A percentile compares a stretch with the other conserved stretches of the same genome.
These are phyloP conservation scores for Harrya chromipes DNA, from an alignment of 768 basidiomycete genomes.

Conservation along the genomic window DNA sequence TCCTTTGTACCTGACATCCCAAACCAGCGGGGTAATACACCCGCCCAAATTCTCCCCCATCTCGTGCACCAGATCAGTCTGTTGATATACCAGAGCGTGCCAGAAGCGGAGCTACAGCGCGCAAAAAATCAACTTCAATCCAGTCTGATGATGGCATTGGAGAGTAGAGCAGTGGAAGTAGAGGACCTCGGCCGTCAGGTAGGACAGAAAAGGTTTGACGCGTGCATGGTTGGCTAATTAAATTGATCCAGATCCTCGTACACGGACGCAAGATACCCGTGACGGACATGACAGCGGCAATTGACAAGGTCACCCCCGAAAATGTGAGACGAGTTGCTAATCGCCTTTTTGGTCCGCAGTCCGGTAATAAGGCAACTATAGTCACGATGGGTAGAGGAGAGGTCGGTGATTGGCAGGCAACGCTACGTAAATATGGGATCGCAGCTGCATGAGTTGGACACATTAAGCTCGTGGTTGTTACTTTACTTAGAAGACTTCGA, in stretches of 20 bases:
- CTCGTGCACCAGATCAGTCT: constrained; percentile 86
- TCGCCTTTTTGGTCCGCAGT: constrained; percentile 66
- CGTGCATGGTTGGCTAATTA: background rate
- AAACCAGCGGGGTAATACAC: constrained; percentile 56
- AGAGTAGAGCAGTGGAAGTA: constrained; percentile 80
- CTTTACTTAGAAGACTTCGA: background rate
- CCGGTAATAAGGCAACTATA: constrained; percentile 67
- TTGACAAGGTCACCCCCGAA: constrained; percentile 69
- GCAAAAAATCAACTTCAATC: constrained; percentile 97
- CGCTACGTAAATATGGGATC: constrained; percentile 70
- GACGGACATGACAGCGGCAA: constrained; percentile 86
- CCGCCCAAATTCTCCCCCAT: constrained; percentile 73
- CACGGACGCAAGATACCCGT: constrained; percentile 83
- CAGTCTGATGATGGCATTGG: constrained; percentile 90
- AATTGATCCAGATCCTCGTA: constrained; percentile 61
- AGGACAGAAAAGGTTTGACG: constrained; percentile 6
- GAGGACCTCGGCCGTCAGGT: constrained; percentile 92
- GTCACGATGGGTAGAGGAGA: constrained; percentile 84
- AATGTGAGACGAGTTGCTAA: constrained; percentile 75
- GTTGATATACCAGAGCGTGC: constrained; percentile 67
- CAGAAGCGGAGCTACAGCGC: constrained; percentile 67
- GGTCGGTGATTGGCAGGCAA: constrained; percentile 59
- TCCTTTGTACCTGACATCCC: constrained; percentile 70
- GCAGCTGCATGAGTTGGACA: constrained; percentile 26
- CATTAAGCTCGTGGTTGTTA: background rate